These are phyloP conservation scores for Monascus ruber DNA, from an alignment of 2,329 filamentous ascomycete species.

Conservation along the genomic window DNA sequence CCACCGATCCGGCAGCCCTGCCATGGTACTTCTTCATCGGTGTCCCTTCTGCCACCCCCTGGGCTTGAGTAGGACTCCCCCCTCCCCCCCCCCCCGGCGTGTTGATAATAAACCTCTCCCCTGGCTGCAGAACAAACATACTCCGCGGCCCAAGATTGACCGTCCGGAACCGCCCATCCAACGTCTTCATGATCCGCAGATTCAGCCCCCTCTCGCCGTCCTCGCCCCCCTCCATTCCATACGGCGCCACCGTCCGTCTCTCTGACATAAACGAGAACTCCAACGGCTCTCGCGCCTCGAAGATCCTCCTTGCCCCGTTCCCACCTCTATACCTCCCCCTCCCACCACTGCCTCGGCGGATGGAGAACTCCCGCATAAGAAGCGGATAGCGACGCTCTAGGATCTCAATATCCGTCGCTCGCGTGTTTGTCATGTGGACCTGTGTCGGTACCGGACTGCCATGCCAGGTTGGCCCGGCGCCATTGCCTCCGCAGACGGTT, in stretches of 20 bases:
- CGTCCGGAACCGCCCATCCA: conserved; percentile 40
- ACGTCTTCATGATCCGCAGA: conserved; percentile 69
- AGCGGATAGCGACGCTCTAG: conserved; percentile 73
- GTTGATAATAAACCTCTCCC: conserved; percentile 52
- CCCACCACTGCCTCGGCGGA: conserved; percentile 56
- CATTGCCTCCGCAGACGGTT: conserved; percentile 71
- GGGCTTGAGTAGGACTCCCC: conserved; percentile 6
- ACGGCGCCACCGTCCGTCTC: conserved; percentile 63
- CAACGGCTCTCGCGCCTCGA: conserved; percentile 71
- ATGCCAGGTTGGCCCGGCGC: conserved; percentile 64
- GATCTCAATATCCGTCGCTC: conserved; percentile 73
- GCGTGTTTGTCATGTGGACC: conserved; percentile 79
- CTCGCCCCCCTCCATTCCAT: conserved; percentile 72
- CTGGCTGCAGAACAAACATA: conserved; percentile 47
- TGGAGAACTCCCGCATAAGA: conserved; percentile 58
- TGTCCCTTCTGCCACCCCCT: no score
- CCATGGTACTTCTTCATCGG: no score
- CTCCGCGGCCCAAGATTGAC: conserved; percentile 54
- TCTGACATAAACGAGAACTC: conserved; percentile 73
- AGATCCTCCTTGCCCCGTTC: conserved; percentile 67
- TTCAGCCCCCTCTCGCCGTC: conserved; percentile 72
- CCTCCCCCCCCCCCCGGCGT: conserved; percentile 43
- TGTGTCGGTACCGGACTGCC: conserved; percentile 62
- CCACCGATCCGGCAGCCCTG: no score
- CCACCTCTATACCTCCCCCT: conserved; percentile 58